Evolutionary conservation across 768 basidiomycete species (phyloP), one percentile per base, ranked within the genome.

Genomic region (Gloeophyllum trabeum): DNA sequence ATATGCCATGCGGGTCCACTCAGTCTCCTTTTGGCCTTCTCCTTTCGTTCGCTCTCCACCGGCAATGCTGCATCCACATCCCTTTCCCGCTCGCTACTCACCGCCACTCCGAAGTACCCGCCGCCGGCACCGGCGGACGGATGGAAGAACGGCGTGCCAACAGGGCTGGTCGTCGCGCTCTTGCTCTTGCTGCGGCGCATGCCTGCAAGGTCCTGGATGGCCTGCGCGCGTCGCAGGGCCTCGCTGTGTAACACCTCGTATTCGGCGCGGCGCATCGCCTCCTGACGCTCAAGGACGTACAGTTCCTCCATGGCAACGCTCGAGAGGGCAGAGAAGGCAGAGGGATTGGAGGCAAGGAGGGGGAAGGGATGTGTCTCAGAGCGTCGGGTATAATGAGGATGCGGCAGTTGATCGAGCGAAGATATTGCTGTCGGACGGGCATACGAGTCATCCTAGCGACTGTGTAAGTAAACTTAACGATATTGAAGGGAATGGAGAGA

Each of bases 261-360:
- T 55, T 90, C 84, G n/a, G 87, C 89, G 25, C 90, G 70, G 16
- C 90, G 71, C 24, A 79, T 59, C 3, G 88, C 82, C 58, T 96
- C 93, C 46, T 81, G 73, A 28, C 80, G 80, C 57, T 98, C 93
- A 23, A 98, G 78, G 50, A 81, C 79, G 52, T 86, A 82, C 5
- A 98, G 72, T 55, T 96, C 89, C 44, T 89, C 89, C 63, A 93
- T 82, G 2, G 92, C 91, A 16, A 84, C 65, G 23, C 65, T 81
- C 35, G 82, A 81, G 16, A 87, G 60, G 1, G 81, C 70, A n/a
- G 75, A 73, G 51, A 86, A 76, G 2, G 82, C 69, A 24, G 76
- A 59, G 10, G 62, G 58, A 51, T 64, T 60, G 36, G 44, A 62
- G 7, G 30, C 30, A 26, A 47, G 30, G 28, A 43, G 36, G 39